Percentiles rank a stretch among this genome's conserved stretches.
phyloP scores from a whole-genome alignment of 2,329 filamentous ascomycete genomes.

The Thelonectria discophora region DNA sequence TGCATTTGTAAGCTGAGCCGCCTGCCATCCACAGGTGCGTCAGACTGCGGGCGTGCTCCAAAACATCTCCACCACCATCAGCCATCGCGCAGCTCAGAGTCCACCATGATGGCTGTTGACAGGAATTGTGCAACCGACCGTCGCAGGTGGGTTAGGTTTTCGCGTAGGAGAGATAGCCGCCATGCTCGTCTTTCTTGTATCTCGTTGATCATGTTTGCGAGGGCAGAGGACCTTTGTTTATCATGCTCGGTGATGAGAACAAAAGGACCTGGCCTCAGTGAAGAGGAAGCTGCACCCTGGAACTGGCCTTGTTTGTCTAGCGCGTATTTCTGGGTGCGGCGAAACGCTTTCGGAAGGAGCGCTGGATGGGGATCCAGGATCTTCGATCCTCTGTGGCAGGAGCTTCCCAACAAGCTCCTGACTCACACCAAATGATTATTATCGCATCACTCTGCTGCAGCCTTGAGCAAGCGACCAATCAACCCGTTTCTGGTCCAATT shows the following conservation, averaged over 20 bases:
- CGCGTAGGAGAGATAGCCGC: neutral
- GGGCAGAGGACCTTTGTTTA: neutral
- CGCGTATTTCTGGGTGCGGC: neutral
- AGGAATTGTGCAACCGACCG: neutral
- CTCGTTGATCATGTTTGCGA: too few relatives aligned
- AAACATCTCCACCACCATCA: neutral
- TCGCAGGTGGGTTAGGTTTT: neutral
- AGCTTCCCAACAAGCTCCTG: neutral
- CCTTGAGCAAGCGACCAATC: neutral
- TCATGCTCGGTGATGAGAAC: neutral
- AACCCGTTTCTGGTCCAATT: neutral
- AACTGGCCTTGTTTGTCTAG: neutral
- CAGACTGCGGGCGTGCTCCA: neutral
- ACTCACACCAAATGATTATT: neutral
- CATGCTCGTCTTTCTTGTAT: too few relatives aligned
- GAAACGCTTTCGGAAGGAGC: conserved; percentile 1
- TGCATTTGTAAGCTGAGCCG: neutral
- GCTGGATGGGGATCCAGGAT: neutral
- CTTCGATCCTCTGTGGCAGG: neutral
- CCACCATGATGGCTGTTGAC: neutral
- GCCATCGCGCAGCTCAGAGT: neutral
- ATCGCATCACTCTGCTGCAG: neutral
- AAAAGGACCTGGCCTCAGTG: neutral
- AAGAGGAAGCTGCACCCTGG: neutral
- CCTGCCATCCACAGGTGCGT: neutral